A percentile compares a stretch with the other conserved stretches of the same genome.
Conservation (phyloP, 1,139 yeast genomes). For the Scheffersomyces cryptocercus region DNA sequence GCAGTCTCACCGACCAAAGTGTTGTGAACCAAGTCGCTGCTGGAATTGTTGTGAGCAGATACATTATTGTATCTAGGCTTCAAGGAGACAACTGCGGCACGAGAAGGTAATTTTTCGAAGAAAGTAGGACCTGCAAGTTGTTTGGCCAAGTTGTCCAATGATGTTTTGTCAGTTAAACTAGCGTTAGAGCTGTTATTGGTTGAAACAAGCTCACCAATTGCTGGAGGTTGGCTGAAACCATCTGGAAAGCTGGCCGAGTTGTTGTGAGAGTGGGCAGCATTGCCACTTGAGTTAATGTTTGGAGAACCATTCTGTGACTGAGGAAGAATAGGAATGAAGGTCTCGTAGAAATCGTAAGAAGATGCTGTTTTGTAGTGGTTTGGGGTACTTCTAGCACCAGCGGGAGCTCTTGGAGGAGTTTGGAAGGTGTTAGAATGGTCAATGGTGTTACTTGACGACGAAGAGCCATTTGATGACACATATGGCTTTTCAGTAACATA, state of each 20-base stretch:
- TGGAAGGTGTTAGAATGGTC: slow-evolving; percentile 6
- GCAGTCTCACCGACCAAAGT: slow-evolving; percentile 22
- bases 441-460: slow-evolving; percentile 11
- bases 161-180: slow-evolving; percentile 11
- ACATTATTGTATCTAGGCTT: slow-evolving; percentile 3
- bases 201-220: slow-evolving; percentile 3
- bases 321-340: slow-evolving; percentile 43
- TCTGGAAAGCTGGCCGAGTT: neutral
- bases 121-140: slow-evolving; percentile 38
- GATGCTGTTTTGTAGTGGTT: slow-evolving; percentile 23
- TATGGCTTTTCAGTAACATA: slow-evolving; percentile 10
- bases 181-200: slow-evolving; percentile 3
- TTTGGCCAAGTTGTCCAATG: slow-evolving; percentile 43
- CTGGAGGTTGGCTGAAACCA: neutral
- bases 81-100: slow-evolving; percentile 18
- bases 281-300: neutral
- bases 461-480: slow-evolving; percentile 9
- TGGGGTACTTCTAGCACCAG: slow-evolving; percentile 3
- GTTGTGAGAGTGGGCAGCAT: neutral
- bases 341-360: slow-evolving; percentile 45
- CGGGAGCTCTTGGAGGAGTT: slow-evolving; percentile 4
- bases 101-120: slow-evolving; percentile 42
- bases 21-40: slow-evolving; percentile 20
- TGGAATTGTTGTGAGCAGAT: slow-evolving; percentile 22
- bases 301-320: slow-evolving; percentile 1